Conservation (phyloP, 1,284 basidiomycete species). For the Takashimella tepidaria region DNA sequence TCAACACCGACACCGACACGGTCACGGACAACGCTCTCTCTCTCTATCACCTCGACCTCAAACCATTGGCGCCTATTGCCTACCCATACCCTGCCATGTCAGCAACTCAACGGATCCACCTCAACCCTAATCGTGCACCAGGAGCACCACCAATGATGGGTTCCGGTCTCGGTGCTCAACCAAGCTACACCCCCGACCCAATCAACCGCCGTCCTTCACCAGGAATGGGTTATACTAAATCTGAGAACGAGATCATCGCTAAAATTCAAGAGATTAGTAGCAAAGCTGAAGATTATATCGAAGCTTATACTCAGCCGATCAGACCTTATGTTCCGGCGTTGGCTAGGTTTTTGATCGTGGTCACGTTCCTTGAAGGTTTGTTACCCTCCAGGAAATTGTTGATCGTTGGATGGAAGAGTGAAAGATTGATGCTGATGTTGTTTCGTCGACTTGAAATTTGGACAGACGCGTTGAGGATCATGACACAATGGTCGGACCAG, state of each 20-base stretch:
- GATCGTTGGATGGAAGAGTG: not conserved
- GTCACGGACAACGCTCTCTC: not conserved
- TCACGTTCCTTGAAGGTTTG: conserved; percentile 86
- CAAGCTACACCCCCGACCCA: conserved; percentile 42
- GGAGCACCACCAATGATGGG: conserved; percentile 24
- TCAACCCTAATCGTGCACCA: conserved; percentile 46
- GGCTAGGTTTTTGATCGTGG: conserved; percentile 94
- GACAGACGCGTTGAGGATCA: conserved; percentile 76
- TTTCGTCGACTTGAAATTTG: too few species aligned
- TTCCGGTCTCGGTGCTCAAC: conserved; percentile 9
- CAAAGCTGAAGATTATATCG: conserved; percentile 86
- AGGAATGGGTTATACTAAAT: conserved; percentile 1
- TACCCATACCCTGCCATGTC: conserved; percentile 24
- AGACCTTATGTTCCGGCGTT: conserved; percentile 91
- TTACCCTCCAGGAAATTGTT: too few species aligned
- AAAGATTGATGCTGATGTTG: conserved; percentile 4
- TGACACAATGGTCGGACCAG: conserved; percentile 94
- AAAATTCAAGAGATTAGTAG: conserved; percentile 71
- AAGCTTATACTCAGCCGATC: conserved; percentile 79
- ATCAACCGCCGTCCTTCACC: conserved; percentile 19
- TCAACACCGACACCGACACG: too few species aligned
- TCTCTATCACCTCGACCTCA: not conserved
- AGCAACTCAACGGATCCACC: conserved; percentile 45
- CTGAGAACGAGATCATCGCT: conserved; percentile 70
- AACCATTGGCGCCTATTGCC: not conserved